Evolutionary conservation across 192 early-diverging fungal species (phyloP).

Genomic region (Coemansia sp.): DNA sequence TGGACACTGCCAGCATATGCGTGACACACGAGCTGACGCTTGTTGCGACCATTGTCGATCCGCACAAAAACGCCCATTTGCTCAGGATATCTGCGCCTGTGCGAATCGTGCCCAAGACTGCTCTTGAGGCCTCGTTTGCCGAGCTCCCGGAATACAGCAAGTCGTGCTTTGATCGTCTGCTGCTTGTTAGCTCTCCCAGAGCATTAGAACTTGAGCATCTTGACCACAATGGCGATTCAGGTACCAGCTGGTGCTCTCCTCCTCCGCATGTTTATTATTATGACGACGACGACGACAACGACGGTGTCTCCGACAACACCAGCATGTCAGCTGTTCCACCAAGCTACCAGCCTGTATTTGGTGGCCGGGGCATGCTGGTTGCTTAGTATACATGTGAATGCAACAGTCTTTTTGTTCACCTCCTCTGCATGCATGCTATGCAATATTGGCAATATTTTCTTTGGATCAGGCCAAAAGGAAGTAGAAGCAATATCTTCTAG

Average conservation of each 20-base stretch:
- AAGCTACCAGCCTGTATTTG: conserved; percentile 15
- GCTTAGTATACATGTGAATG: neutral
- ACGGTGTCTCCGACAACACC: neutral
- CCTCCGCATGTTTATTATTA: neutral
- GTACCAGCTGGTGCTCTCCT: neutral
- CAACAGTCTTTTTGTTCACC: neutral
- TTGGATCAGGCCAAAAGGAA: too few species aligned
- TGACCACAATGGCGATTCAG: neutral
- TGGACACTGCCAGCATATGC: conserved; percentile 23
- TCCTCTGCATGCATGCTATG: neutral
- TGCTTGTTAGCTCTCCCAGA: conserved; percentile 17
- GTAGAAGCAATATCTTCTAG: neutral
- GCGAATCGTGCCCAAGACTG: conserved; percentile 19
- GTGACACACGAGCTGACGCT: conserved; percentile 46
- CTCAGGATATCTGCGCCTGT: conserved; percentile 33
- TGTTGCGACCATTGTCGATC: conserved; percentile 36
- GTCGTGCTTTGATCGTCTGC: conserved; percentile 24
- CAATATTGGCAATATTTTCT: neutral
- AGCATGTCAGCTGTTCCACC: conserved; percentile 12
- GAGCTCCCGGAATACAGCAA: conserved; percentile 37
- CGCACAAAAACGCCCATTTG: conserved; percentile 20
- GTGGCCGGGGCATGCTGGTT: neutral
- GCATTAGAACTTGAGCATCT: neutral
- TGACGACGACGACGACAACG: neutral
- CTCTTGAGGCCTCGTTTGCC: conserved; percentile 12